Conservation (phyloP, 306 rosid genomes). For the Boehmeria nivea region DNA sequence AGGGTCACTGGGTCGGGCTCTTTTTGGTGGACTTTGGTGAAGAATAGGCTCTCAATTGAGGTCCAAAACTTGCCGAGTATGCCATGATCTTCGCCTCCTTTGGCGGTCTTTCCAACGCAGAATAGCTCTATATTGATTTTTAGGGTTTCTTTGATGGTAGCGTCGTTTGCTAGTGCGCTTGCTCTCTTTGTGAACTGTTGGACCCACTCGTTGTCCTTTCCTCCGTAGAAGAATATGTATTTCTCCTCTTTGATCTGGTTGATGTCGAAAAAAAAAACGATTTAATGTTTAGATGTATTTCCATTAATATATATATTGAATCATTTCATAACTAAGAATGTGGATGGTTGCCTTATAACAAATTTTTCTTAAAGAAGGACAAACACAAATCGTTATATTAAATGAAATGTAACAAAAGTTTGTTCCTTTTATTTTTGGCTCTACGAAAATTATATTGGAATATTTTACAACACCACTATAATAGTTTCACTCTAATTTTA, state of each 20-base stretch:
- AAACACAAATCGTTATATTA: too few species aligned
- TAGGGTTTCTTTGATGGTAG: constrained; percentile 23
- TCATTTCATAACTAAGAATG: too few species aligned
- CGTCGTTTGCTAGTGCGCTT: constrained; percentile 26
- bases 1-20: constrained; percentile 11
- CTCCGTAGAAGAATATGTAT: constrained; percentile 54
- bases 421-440: too few species aligned
- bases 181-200: constrained; percentile 41
- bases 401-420: too few species aligned
- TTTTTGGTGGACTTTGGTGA: constrained; percentile 13
- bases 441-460: too few species aligned
- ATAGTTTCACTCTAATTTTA: too few species aligned
- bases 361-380: too few species aligned
- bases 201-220: constrained; percentile 38
- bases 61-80: constrained; percentile 29
- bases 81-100: not conserved
- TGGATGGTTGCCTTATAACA: too few species aligned
- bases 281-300: not conserved
- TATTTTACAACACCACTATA: too few species aligned
- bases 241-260: constrained; percentile 42
- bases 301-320: not conserved
- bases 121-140: constrained; percentile 28
- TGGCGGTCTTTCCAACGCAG: not conserved
- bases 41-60: constrained; percentile 27
- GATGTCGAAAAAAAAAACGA: too few species aligned